Evolutionary conservation across 2,329 filamentous ascomycete genomes (phyloP).

Genomic region (Verticillium albo-atrum): DNA sequence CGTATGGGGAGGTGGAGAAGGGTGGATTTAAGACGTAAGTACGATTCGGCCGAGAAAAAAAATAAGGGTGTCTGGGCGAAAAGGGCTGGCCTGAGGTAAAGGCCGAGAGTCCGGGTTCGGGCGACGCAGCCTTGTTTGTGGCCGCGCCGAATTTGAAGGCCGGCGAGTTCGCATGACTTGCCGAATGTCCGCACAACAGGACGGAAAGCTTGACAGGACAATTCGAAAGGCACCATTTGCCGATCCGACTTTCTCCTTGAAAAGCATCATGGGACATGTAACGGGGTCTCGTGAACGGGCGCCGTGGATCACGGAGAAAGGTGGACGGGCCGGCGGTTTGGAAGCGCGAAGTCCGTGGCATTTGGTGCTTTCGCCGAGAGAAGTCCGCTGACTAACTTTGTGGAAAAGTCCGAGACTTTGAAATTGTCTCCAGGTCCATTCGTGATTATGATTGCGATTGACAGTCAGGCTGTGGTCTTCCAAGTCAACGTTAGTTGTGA

Average conservation of each 20-base stretch:
- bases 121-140: background rate
- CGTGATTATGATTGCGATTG: background rate
- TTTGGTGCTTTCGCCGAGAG: background rate
- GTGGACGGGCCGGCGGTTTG: background rate
- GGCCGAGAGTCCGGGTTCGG: background rate
- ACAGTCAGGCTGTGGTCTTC: background rate
- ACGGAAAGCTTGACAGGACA: background rate
- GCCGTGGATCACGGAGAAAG: background rate
- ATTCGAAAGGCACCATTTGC: background rate
- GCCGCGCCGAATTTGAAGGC: background rate
- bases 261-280: background rate
- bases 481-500: no score
- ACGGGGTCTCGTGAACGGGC: background rate
- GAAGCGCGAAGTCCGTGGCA: background rate
- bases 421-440: background rate
- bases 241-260: background rate
- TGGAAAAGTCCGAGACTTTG: background rate
- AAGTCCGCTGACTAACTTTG: background rate
- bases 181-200: background rate
- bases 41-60: background rate
- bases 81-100: background rate
- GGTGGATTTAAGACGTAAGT: background rate
- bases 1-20: background rate
- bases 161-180: background rate
- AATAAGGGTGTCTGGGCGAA: background rate